A percentile compares a stretch with the other conserved stretches of the same genome.
Conservation (phyloP, 1,284 basidiomycete species). For the Puccinia hordei region DNA sequence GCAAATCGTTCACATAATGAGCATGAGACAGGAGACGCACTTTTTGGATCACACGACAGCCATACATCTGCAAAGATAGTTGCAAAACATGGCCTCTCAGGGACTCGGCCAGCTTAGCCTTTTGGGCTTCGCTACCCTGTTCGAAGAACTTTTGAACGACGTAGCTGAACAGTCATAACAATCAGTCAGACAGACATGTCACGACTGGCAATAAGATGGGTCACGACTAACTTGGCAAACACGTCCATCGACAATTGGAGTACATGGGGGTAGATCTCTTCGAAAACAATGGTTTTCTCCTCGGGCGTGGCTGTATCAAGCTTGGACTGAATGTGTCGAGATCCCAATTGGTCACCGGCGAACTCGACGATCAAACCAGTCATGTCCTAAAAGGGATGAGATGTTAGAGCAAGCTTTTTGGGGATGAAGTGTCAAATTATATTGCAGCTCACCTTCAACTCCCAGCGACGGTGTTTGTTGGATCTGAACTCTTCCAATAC, state of each 20-base stretch:
- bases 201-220: too few relatives aligned
- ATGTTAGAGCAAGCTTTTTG: neutral
- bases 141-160: constrained; percentile 95
- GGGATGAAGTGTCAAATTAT: neutral
- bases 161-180: constrained; percentile 61
- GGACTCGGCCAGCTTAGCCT: constrained; percentile 69
- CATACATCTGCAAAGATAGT: constrained; percentile 90
- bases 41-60: constrained; percentile 68
- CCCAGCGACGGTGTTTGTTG: constrained; percentile 77
- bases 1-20: constrained; percentile 54
- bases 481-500: constrained; percentile 81
- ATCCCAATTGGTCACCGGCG: constrained; percentile 86
- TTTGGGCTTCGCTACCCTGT: constrained; percentile 76
- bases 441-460: constrained; percentile 67
- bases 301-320: constrained; percentile 65
- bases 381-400: constrained; percentile 69
- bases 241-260: constrained; percentile 86
- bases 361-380: constrained; percentile 86
- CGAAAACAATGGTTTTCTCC: constrained; percentile 67
- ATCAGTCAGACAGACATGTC: constrained; percentile 64
- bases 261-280: constrained; percentile 82
- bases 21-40: constrained; percentile 52
- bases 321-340: constrained; percentile 64
- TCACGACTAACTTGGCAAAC: constrained; percentile 76
- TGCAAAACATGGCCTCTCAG: constrained; percentile 79